Conservation (phyloP, 371 early-diverging fungal genomes). For the Mucor circinelloides region DNA sequence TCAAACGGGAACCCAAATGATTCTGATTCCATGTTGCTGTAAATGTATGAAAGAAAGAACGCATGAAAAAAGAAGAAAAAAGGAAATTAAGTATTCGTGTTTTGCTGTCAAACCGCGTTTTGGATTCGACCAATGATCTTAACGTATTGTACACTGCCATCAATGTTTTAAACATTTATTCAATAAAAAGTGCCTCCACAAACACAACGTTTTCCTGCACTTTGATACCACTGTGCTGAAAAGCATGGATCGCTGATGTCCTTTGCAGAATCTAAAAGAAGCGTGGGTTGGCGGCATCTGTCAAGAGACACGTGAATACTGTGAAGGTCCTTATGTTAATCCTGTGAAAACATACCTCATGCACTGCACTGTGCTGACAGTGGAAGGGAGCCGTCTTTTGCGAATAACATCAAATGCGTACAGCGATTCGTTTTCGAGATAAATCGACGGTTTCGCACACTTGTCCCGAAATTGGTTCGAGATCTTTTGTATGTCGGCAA, state of each 20-base stretch:
- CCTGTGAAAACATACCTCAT: slow-evolving; percentile 32
- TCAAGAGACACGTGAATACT: not conserved
- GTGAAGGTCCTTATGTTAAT: not conserved
- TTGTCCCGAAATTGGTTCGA: slow-evolving; percentile 30
- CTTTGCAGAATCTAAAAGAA: slow-evolving; percentile 14
- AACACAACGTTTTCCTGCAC: slow-evolving; percentile 35
- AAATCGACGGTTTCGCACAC: slow-evolving; percentile 43
- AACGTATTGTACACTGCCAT: too few species aligned
- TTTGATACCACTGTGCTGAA: slow-evolving; percentile 41
- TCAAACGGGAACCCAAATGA: slow-evolving; percentile 67
- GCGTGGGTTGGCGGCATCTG: slow-evolving; percentile 35
- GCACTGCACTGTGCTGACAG: slow-evolving; percentile 13
- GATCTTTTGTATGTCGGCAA: slow-evolving; percentile 20
- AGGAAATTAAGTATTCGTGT: too few species aligned
- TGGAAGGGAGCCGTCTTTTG: slow-evolving; percentile 23
- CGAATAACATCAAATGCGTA: slow-evolving; percentile 38
- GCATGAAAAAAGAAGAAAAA: not conserved
- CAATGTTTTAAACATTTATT: too few species aligned
- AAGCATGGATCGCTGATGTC: slow-evolving; percentile 27
- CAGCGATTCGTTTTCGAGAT: slow-evolving; percentile 28
- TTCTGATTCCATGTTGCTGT: slow-evolving; percentile 2
- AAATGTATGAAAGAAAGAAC: not conserved
- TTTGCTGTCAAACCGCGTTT: too few species aligned
- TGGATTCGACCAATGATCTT: too few species aligned
- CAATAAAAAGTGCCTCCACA: slow-evolving; percentile 45